Evolutionary conservation across 306 rosid species (phyloP).

Genomic region (Rosa multiflora): DNA sequence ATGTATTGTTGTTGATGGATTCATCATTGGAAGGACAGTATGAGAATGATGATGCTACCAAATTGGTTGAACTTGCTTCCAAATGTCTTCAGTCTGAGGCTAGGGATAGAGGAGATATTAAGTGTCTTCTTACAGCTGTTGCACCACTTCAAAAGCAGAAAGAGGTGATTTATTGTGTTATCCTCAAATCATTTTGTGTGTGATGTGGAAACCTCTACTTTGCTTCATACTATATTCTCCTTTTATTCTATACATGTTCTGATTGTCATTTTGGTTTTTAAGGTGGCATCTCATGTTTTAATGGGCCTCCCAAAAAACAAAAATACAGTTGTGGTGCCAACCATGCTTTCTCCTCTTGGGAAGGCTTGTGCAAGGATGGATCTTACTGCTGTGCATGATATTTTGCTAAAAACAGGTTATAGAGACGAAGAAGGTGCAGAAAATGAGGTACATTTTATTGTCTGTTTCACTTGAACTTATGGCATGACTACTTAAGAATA

Average conservation of each 20-base stretch:
- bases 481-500: background rate
- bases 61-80: conserved; percentile 90
- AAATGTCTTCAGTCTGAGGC: conserved; percentile 94
- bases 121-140: conserved; percentile 73
- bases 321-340: conserved; percentile 58
- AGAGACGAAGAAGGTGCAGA: conserved; percentile 97
- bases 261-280: conserved; percentile 12
- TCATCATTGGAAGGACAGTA: conserved; percentile 96
- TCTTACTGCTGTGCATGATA: conserved; percentile 82
- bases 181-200: background rate
- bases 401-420: conserved; percentile 81
- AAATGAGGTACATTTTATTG: conserved; percentile 56
- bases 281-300: conserved; percentile 79
- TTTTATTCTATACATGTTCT: background rate
- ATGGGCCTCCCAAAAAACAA: conserved; percentile 70
- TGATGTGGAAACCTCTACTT: background rate
- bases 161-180: conserved; percentile 49
- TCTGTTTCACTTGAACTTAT: background rate
- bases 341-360: conserved; percentile 91
- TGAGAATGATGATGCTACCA: conserved; percentile 80
- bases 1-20: conserved; percentile 77
- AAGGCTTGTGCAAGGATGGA: conserved; percentile 91
- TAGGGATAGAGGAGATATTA: conserved; percentile 81
- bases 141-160: conserved; percentile 82
- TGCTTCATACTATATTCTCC: background rate